These are phyloP conservation scores for Rhizopogon salebrosus DNA, from an alignment of 768 basidiomycete species.

Conservation along the genomic window DNA sequence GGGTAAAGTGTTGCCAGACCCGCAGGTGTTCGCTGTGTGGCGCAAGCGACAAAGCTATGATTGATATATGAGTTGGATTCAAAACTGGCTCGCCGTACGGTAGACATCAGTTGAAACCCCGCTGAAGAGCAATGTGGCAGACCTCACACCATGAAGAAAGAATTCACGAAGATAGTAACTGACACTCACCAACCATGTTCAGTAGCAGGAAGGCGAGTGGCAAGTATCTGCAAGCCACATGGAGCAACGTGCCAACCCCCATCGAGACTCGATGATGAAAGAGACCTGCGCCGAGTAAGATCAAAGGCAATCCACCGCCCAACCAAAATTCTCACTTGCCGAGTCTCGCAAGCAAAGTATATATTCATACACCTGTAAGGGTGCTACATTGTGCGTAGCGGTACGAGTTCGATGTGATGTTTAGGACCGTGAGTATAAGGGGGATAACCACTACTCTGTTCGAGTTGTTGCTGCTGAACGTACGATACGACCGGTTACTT, in stretches of 20 bases:
- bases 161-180: not conserved
- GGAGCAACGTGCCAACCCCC: not conserved
- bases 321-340: not conserved
- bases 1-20: no score
- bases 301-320: not conserved
- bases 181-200: not conserved
- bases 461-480: no score
- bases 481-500: no score
- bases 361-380: not conserved
- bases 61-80: no score
- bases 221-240: not conserved
- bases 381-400: no score
- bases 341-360: not conserved
- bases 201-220: not conserved
- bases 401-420: no score
- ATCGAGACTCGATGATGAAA: not conserved
- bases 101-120: not conserved
- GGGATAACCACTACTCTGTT: no score
- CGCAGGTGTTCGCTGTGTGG: no score
- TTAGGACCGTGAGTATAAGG: no score
- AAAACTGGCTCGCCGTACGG: not conserved
- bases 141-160: not conserved
- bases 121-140: not conserved
- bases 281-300: not conserved
- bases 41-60: no score